A percentile compares a stretch with the other conserved stretches of the same genome.
Conservation (phyloP, 768 basidiomycete genomes). For the Termitomyces eurrhizus region DNA sequence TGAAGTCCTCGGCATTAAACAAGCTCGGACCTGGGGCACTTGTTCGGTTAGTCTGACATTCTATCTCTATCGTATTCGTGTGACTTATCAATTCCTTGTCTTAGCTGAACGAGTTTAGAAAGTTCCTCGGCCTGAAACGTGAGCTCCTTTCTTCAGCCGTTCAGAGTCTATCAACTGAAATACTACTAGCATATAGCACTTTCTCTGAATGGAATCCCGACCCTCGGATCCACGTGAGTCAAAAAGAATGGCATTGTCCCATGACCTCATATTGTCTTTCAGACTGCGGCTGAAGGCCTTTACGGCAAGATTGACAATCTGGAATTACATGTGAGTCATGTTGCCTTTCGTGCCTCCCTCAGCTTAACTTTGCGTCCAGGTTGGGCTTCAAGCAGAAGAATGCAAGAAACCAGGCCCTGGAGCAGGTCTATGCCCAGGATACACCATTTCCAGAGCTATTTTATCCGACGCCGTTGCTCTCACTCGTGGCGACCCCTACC, state of each 20-base stretch:
- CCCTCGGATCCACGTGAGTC: conserved; percentile 47
- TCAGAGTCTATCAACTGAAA: conserved; percentile 9
- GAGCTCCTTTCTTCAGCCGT: conserved; percentile 15
- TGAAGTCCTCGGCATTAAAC: conserved; percentile 67
- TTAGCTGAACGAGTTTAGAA: conserved; percentile 68
- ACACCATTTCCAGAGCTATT: conserved; percentile 83
- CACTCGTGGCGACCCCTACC: conserved; percentile 74
- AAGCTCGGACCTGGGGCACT: conserved; percentile 64
- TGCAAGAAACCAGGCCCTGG: conserved; percentile 61
- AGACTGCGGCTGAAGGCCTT: conserved; percentile 61
- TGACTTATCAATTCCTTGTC: conserved; percentile 1
- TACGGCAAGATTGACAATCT: conserved; percentile 76
- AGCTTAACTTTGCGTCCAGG: conserved; percentile 25
- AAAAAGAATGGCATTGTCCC: neutral
- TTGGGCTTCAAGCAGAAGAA: conserved; percentile 71
- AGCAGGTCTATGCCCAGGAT: conserved; percentile 77
- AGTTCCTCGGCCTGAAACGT: conserved; percentile 71
- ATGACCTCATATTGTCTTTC: conserved; percentile 1
- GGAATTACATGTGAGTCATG: conserved; percentile 61
- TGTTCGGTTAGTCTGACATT: conserved; percentile 50
- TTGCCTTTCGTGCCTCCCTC: neutral
- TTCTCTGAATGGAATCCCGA: conserved; percentile 77
- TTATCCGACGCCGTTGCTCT: conserved; percentile 74
- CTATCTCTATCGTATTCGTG: neutral
- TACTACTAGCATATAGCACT: conserved; percentile 44